A percentile compares a stretch with the other conserved stretches of the same genome.
These are phyloP conservation scores for Aspergillus aculeatinus DNA, from an alignment of 2,329 filamentous ascomycete genomes.

Conservation along the genomic window DNA sequence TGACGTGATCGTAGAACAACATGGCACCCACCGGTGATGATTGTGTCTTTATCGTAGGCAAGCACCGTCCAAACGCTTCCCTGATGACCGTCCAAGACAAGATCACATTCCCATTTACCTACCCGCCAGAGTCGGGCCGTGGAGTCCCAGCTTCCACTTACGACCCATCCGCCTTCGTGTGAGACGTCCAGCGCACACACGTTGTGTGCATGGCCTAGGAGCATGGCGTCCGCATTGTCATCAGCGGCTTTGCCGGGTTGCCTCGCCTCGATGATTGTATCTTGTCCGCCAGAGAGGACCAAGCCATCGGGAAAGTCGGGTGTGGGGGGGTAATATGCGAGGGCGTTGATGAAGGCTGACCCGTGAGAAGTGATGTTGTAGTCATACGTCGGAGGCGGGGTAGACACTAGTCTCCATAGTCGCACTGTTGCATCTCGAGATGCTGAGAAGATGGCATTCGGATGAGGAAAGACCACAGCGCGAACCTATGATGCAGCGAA, in stretches of 20 bases:
- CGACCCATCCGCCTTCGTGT: conserved; percentile 68
- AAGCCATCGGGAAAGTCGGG: conserved; percentile 72
- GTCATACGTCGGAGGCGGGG: conserved; percentile 70
- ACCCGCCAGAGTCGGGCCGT: conserved; percentile 83
- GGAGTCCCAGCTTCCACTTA: conserved; percentile 93
- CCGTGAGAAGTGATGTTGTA: conserved; percentile 76
- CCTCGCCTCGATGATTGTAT: conserved; percentile 88
- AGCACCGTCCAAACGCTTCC: conserved; percentile 90
- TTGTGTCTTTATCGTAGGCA: conserved; percentile 72
- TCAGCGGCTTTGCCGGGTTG: conserved; percentile 64
- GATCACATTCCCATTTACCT: conserved; percentile 77
- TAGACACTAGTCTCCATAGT: conserved; percentile 71
- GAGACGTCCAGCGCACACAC: conserved; percentile 83
- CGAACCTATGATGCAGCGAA: conserved; percentile 67
- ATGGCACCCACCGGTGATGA: conserved; percentile 64
- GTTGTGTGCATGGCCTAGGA: conserved; percentile 84
- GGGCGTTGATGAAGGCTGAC: conserved; percentile 80
- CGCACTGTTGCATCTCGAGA: conserved; percentile 91
- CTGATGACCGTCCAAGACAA: conserved; percentile 71
- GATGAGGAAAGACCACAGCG: conserved; percentile 73
- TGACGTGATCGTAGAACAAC: not conserved
- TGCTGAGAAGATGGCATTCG: conserved; percentile 73
- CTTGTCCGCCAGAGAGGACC: conserved; percentile 83
- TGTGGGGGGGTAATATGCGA: conserved; percentile 73
- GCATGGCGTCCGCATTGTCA: conserved; percentile 78